phyloP scores from a whole-genome alignment of 352 stramenopile genomes.

The Phytophthora litchii region DNA sequence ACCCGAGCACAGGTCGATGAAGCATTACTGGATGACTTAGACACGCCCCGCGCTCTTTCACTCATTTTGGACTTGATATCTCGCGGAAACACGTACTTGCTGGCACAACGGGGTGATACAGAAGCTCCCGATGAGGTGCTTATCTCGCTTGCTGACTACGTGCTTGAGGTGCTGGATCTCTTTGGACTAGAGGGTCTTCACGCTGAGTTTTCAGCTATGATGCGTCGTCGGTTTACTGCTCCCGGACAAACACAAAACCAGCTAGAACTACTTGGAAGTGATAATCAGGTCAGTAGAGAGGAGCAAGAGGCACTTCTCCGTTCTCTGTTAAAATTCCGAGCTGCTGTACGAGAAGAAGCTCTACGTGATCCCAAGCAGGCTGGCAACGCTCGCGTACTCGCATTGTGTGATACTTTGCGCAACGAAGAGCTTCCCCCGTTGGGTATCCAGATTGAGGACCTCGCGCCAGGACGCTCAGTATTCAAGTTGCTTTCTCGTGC shows the following conservation, averaged over 20 bases:
- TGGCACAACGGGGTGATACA: slow-evolving; percentile 33
- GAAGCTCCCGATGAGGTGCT: slow-evolving; percentile 63
- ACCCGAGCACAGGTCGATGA: slow-evolving; percentile 60
- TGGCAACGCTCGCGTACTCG: slow-evolving; percentile 52
- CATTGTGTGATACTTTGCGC: slow-evolving; percentile 66
- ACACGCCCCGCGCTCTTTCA: slow-evolving; percentile 81
- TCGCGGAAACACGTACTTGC: slow-evolving; percentile 60
- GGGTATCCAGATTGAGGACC: slow-evolving; percentile 74
- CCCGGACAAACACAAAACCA: slow-evolving; percentile 26
- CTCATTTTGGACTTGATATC: slow-evolving; percentile 77
- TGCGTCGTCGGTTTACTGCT: slow-evolving; percentile 32
- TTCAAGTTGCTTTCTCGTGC: slow-evolving; percentile 59
- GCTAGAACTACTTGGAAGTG: slow-evolving; percentile 4
- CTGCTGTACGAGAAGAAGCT: slow-evolving; percentile 60
- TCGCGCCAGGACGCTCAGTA: slow-evolving; percentile 62
- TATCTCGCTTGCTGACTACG: slow-evolving; percentile 55
- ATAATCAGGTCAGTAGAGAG: slow-evolving; percentile 23
- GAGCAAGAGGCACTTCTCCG: slow-evolving; percentile 47
- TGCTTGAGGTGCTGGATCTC: slow-evolving; percentile 71
- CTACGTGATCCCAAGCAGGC: slow-evolving; percentile 49
- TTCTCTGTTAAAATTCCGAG: slow-evolving; percentile 66
- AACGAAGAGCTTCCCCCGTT: slow-evolving; percentile 58
- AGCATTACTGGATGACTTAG: slow-evolving; percentile 87
- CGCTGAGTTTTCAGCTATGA: slow-evolving; percentile 53
- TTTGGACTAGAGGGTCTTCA: slow-evolving; percentile 69